Evolutionary conservation across 2,329 filamentous ascomycete genomes (phyloP), one percentile per base, ranked within the genome.

Genomic region (Chaetomium globosum): DNA sequence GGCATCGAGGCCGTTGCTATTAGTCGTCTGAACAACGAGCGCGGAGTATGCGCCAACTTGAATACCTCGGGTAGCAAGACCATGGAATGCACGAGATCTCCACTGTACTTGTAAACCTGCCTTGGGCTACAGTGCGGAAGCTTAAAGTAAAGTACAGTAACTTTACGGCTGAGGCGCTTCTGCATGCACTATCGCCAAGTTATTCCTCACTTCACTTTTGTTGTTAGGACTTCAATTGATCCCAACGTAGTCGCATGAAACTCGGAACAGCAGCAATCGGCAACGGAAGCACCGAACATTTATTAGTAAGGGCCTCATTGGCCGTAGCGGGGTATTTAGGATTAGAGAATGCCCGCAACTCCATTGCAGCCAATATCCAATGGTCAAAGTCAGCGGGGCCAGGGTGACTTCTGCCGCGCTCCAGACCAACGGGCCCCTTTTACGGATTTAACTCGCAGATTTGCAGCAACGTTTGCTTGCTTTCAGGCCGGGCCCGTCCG

Each of bases 1-100:
- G 74, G 73, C 74, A 75, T 73, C 52, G 69, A 69, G 39, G 65
- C 63, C 64, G 68, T 65, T 63, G 55, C 65, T 53, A 66, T 60
- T 61, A 70, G 36, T 69, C 67, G 70, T 70, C 69, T 70, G 64
- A 71, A 63, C 64, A 65, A 65, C 67, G 69, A 66, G 63, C 70
- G 69, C 59, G 63, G 66, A 67, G 64, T 53, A 36, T 30, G 52
- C 39, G 65, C 65, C 36, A 67, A 46, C 59, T 59, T 68, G 55
- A 63, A 65, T 59, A 66, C 69, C 67, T 69, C 66, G 67, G 69
- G 67, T 66, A 69, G 59, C 59, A 69, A 54, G 65, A 60, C 28
- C 57, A 69, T 69, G 62, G 62, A 60, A 10, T 21, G 51, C 51
- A 65, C 39, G 52, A 56, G 62, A 61, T 68, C 64, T 61, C 66